phyloP scores from a whole-genome alignment of 2,329 filamentous ascomycete species.

The Thielaviopsis musarum region DNA sequence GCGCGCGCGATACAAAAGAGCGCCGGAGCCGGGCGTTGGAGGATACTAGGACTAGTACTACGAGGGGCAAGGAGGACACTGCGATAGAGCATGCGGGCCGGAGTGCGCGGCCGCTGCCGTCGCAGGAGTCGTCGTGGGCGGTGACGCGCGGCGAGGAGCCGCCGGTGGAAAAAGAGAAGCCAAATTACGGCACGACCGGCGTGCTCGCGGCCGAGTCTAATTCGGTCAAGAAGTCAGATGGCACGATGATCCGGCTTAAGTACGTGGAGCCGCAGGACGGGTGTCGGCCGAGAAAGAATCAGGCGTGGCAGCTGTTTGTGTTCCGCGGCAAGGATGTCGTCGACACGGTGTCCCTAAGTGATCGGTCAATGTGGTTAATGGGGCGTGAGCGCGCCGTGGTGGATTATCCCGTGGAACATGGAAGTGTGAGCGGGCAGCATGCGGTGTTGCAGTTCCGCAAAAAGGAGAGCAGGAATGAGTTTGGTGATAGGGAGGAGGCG shows the following conservation, averaged over 20 bases:
- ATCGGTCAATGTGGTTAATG: conserved; percentile 77
- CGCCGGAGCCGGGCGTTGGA: neutral
- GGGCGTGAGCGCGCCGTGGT: conserved; percentile 67
- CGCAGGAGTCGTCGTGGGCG: conserved; percentile 43
- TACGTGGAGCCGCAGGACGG: conserved; percentile 93
- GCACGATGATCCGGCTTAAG: conserved; percentile 67
- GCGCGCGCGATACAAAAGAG: neutral
- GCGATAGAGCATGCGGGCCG: neutral
- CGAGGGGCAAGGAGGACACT: no score
- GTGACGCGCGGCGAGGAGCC: conserved; percentile 30
- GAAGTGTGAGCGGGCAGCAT: conserved; percentile 88
- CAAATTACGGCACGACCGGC: conserved; percentile 71
- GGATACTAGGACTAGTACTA: no score
- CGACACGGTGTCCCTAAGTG: conserved; percentile 61
- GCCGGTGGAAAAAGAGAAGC: conserved; percentile 56
- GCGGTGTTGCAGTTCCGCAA: conserved; percentile 88
- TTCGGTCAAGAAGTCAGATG: conserved; percentile 50
- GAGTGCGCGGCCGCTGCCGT: conserved; percentile 36
- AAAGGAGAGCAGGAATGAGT: conserved; percentile 69
- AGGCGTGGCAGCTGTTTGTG: conserved; percentile 78
- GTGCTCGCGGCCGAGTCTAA: conserved; percentile 80
- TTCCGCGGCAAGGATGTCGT: conserved; percentile 74
- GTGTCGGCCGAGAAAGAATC: conserved; percentile 53
- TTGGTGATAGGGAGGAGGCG: conserved; percentile 62
- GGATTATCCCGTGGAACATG: conserved; percentile 73